A percentile compares a stretch with the other conserved stretches of the same genome.
phyloP scores from a whole-genome alignment of 495 filamentous ascomycete genomes.

The Evansstolkia leycettana region DNA sequence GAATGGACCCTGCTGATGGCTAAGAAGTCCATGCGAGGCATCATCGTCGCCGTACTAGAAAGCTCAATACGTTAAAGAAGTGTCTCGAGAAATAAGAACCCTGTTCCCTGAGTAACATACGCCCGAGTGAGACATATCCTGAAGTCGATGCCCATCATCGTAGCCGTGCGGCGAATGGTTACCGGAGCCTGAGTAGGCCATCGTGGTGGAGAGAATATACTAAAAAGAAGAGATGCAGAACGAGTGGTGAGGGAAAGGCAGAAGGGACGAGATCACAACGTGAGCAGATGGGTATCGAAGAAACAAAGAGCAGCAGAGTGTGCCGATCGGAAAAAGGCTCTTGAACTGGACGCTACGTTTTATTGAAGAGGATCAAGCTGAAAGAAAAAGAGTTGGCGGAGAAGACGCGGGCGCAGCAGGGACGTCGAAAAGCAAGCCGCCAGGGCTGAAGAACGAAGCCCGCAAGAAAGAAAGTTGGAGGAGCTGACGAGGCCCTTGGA shows the following conservation, averaged over 20 bases:
- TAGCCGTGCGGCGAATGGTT: constrained; percentile 30
- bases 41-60: constrained; percentile 51
- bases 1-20: constrained; percentile 49
- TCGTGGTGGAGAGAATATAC: constrained; percentile 14
- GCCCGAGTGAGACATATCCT: constrained; percentile 51
- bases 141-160: constrained; percentile 49
- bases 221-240: background rate
- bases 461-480: constrained; percentile 1
- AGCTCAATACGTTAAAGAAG: constrained; percentile 1
- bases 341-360: too few relatives aligned
- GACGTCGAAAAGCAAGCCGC: constrained; percentile 14
- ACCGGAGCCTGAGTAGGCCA: constrained; percentile 40
- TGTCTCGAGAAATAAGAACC: background rate
- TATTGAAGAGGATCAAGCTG: constrained; percentile 3
- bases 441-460: constrained; percentile 20
- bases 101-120: constrained; percentile 30
- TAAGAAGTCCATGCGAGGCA: constrained; percentile 59
- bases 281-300: constrained; percentile 16
- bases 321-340: constrained; percentile 1
- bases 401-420: constrained; percentile 11
- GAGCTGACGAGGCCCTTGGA: too few relatives aligned
- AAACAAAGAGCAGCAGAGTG: constrained; percentile 12
- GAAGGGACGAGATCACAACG: too few relatives aligned
- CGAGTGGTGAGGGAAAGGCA: too few relatives aligned
- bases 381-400: constrained; percentile 6